Base-by-base conservation (phyloP, 2,329 filamentous ascomycete species). In the Westerdykella sp. region DNA sequence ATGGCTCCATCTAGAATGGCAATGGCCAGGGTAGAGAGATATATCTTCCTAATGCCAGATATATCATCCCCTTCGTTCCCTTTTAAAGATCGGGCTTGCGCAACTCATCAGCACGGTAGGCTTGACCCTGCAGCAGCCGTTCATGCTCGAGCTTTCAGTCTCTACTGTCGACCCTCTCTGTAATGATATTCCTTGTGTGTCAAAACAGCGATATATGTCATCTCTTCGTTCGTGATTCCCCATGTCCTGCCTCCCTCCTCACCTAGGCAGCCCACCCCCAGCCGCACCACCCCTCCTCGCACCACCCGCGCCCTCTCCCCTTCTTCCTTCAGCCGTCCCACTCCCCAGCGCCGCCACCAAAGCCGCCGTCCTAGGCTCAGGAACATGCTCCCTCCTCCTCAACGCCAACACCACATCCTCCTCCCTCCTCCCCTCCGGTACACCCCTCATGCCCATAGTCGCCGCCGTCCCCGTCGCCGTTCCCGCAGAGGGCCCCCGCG, bases 271-370 rank as follows among this genome's bases (percentile, higher is more conserved):
- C n/a, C 62, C 63, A 6, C 46, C 45, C 10, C 53, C 55, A 32
- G 56, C 54, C 22, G 61, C 62, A 13, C 57, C 59, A 46, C 59
- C 55, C 42, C 62, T 61, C 44, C 57, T 55, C 48, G 65, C 43
- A 14, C 60, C 61, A 37, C 60, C 15, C 30, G 36, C 34, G 18
- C 43, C 30, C 32, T 11, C 39, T 4, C 21, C 38, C 37, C 30
- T 28, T 25, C 25, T 12, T 25, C 39, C 16, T 25, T 32, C 18
- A 9, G 12, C 39, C 21, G 35, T 39, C 10, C 23, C 35, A 16
- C 38, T 40, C 32, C 44, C 41, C 9, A 34, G 28, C 13, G 46
- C 46, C 15, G 51, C 50, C 16, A 46, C 41, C 1, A 35, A 46
- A 30, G 44, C 44, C 9, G 40, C 45, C 12, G 42, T 44, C 13